Percentiles rank a stretch among this genome's conserved stretches.
These are phyloP conservation scores for Boletus semigastroideus DNA, from an alignment of 1,284 basidiomycete genomes.

Conservation along the genomic window DNA sequence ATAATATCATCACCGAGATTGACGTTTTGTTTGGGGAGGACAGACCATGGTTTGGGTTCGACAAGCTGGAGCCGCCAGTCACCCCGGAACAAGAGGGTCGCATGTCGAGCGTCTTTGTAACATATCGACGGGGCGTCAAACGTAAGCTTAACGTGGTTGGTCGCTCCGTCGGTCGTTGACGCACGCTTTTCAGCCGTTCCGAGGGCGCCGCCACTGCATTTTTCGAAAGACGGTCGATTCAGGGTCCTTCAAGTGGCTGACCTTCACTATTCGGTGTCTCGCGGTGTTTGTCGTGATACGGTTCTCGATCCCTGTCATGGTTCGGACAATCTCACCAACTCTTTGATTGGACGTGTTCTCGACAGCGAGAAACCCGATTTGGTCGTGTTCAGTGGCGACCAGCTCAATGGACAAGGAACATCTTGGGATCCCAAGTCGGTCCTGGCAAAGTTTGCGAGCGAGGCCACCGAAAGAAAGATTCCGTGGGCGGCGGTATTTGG, in stretches of 20 bases:
- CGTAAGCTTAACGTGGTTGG: slow-evolving; percentile 40
- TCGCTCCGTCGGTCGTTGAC: neutral
- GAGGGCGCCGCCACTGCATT: slow-evolving; percentile 70
- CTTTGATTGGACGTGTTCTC: slow-evolving; percentile 69
- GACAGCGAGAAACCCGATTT: slow-evolving; percentile 87
- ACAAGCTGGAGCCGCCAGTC: slow-evolving; percentile 62
- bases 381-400: slow-evolving; percentile 86
- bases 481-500: slow-evolving; percentile 92
- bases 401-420: slow-evolving; percentile 84
- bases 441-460: slow-evolving; percentile 82
- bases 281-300: slow-evolving; percentile 72
- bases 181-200: slow-evolving; percentile 51
- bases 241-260: slow-evolving; percentile 91
- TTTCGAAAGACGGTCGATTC: slow-evolving; percentile 80
- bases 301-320: slow-evolving; percentile 49
- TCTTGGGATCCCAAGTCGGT: slow-evolving; percentile 87
- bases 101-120: slow-evolving; percentile 55
- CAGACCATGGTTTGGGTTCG: slow-evolving; percentile 81
- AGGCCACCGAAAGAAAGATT: slow-evolving; percentile 73
- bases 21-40: slow-evolving; percentile 83
- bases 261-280: slow-evolving; percentile 80
- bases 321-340: slow-evolving; percentile 74
- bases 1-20: slow-evolving; percentile 80
- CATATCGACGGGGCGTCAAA: slow-evolving; percentile 64
- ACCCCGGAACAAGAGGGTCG: slow-evolving; percentile 40